Base-by-base conservation (phyloP, 257 asterid genomes). In the Prunella vulgaris region DNA sequence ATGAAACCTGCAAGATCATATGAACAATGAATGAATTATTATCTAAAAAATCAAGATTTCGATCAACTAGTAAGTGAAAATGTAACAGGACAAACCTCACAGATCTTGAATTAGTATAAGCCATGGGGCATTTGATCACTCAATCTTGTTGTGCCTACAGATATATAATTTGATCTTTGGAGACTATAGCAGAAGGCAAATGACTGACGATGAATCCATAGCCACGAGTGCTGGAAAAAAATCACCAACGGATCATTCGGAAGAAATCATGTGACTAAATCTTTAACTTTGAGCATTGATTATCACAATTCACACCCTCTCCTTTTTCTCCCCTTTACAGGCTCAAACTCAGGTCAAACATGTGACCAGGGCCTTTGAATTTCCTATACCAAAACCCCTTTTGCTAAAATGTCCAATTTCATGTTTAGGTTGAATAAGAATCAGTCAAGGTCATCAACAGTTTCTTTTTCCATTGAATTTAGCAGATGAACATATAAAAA, bases 181-280 rank as follows among this genome's bases (percentile, higher is more conserved):
- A 42, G 61, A 30, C 40, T 68, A 35, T 27, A 52, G 71, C 57
- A 30, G 60, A 33, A 7, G 20, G 84, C 83, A 76, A 81, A 74
- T 8, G 86, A 86, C 76, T 15, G 60, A 14, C 2, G 22, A 68
- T 66, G 76, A 70, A 70, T 71, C 59, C 63, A 46, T 64, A 58
- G 76, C 88, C 89, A 83, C 77, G 15, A 74, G 58, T 42, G 1
- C 51, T 58, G 27, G 15, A 32, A 54, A 15, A 76, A 75, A 25
- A 25, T 25, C 28, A 1, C 3, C 28, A 25, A 25, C 28, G n/a
- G n/a, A n/a, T n/a, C 3, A 25, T 25, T 25, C 28, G 3, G 71
- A 73, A 77, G 78, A 80, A 54, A 80, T 88, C 95, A 85, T 83
- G 95, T 89, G 97, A 89, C 62, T 59, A 72, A 60, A 68, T 52